A percentile compares a stretch with the other conserved stretches of the same genome.
Evolutionary conservation across 2,329 filamentous ascomycete genomes (phyloP).

Genomic region (Claviceps quebecensis): DNA sequence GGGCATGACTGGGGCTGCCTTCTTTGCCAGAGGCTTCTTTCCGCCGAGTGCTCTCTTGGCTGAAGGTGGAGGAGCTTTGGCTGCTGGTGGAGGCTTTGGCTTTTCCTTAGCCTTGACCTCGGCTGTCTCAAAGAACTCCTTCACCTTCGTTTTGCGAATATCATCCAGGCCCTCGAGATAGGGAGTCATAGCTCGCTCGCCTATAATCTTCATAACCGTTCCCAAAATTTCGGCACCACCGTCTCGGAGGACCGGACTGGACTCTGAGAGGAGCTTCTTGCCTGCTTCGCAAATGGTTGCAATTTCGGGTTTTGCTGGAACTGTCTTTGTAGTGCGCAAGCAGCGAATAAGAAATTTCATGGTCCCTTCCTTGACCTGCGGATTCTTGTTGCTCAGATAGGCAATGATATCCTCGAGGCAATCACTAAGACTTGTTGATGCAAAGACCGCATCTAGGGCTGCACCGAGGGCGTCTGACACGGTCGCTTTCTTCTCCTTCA

Average conservation of each 20-base stretch:
- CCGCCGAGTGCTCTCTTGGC: constrained; percentile 34
- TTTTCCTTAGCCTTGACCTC: constrained; percentile 44
- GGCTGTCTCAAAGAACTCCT: constrained; percentile 66
- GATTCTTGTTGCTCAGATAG: constrained; percentile 86
- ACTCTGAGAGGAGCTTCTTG: constrained; percentile 84
- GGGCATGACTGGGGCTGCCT: constrained; percentile 27
- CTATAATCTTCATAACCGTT: constrained; percentile 96
- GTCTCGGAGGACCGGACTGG: constrained; percentile 69
- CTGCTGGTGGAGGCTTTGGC: constrained; percentile 63
- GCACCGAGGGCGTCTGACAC: constrained; percentile 79
- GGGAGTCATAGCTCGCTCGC: constrained; percentile 87
- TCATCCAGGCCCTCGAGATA: constrained; percentile 88
- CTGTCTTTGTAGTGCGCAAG: constrained; percentile 66
- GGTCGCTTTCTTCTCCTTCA: constrained; percentile 92
- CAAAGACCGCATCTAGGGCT: constrained; percentile 60
- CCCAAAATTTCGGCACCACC: constrained; percentile 86
- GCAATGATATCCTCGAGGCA: constrained; percentile 83
- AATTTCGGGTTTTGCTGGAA: constrained; percentile 73
- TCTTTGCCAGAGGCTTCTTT: constrained; percentile 30
- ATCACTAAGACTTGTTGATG: constrained; percentile 59
- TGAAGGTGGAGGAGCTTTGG: constrained; percentile 31
- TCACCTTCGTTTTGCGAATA: constrained; percentile 88
- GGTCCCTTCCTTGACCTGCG: constrained; percentile 90
- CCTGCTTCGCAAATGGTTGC: constrained; percentile 73
- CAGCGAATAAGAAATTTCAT: constrained; percentile 87